phyloP scores from a whole-genome alignment of 257 asterid species.

The Paraleonurus japonicus region DNA sequence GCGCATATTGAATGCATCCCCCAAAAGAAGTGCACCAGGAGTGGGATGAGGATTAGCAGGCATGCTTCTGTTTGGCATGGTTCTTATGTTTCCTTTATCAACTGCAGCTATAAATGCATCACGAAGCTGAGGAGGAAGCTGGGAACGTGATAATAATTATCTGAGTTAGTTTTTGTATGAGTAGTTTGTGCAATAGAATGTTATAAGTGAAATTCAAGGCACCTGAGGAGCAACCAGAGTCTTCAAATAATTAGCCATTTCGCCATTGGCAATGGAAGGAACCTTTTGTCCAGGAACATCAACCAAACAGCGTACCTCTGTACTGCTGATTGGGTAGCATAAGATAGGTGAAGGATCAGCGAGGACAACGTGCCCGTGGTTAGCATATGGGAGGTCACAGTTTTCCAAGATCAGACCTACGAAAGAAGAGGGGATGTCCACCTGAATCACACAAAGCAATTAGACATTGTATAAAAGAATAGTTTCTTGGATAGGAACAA shows the following conservation, averaged over 20 bases:
- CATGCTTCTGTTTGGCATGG: constrained; percentile 71
- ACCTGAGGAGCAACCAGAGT: constrained; percentile 68
- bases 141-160: not conserved
- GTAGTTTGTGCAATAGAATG: not conserved
- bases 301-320: constrained; percentile 63
- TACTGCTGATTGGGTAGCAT: constrained; percentile 60
- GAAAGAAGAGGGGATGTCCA: constrained; percentile 52
- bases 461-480: not conserved
- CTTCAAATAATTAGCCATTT: constrained; percentile 55
- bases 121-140: constrained; percentile 52
- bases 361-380: constrained; percentile 57
- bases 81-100: constrained; percentile 57
- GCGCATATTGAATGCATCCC: constrained; percentile 77
- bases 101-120: constrained; percentile 46
- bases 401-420: constrained; percentile 57
- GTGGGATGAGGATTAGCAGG: constrained; percentile 59
- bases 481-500: not conserved
- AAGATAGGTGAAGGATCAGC: constrained; percentile 63
- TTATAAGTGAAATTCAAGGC: not conserved
- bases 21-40: constrained; percentile 64
- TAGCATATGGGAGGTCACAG: constrained; percentile 50
- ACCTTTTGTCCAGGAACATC: constrained; percentile 62
- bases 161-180: not conserved
- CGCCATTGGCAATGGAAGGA: constrained; percentile 63
- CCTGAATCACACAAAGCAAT: constrained; percentile 30